Conservation (phyloP, 2,329 filamentous ascomycete species). For the Metarhizium anisopliae region DNA sequence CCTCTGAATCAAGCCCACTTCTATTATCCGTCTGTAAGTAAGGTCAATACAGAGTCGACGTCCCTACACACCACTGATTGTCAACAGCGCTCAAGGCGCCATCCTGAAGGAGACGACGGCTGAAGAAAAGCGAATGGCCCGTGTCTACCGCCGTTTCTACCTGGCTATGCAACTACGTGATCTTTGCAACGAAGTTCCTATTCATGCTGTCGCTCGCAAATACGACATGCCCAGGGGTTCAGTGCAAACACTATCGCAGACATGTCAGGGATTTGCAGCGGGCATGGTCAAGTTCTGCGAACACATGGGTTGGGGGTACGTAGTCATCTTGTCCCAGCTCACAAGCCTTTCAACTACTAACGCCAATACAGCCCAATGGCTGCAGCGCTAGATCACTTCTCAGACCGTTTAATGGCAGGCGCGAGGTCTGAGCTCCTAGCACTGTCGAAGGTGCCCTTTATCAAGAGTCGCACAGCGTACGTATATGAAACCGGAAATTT, state of each 20-base stretch:
- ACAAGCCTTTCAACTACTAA: background rate
- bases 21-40: conserved; percentile 57
- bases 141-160: conserved; percentile 65
- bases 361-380: conserved; percentile 48
- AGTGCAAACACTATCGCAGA: conserved; percentile 64
- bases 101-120: conserved; percentile 52
- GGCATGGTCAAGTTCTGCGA: conserved; percentile 75
- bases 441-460: conserved; percentile 61
- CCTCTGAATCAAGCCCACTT: conserved; percentile 57
- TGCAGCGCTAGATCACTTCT: conserved; percentile 66
- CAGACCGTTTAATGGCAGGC: conserved; percentile 63
- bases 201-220: conserved; percentile 60
- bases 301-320: conserved; percentile 62
- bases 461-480: conserved; percentile 67
- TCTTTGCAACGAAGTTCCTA: conserved; percentile 66
- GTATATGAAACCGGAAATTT: conserved; percentile 9
- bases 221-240: conserved; percentile 62
- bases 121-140: conserved; percentile 49
- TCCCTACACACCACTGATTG: conserved; percentile 8
- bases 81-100: conserved; percentile 54
- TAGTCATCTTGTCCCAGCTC: conserved; percentile 2
- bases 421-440: conserved; percentile 63
- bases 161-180: conserved; percentile 70
- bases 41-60: background rate
- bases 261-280: conserved; percentile 68